A percentile compares a stretch with the other conserved stretches of the same genome.
Evolutionary conservation across 2,329 filamentous ascomycete genomes (phyloP).

Genomic region (Talaromyces pinophilus): DNA sequence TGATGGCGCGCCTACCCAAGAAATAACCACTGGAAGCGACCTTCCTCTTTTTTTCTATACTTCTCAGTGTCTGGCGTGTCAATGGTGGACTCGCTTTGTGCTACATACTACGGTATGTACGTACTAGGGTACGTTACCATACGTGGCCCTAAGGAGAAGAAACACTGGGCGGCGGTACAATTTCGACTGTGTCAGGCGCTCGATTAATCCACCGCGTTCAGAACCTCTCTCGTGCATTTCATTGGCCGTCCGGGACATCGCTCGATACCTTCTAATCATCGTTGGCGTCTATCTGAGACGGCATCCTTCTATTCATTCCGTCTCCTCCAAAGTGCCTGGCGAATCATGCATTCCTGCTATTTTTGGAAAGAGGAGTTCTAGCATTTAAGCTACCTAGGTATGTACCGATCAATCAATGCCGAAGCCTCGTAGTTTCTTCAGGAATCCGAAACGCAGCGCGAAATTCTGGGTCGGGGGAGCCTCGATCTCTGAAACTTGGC

Average conservation of each 20-base stretch:
- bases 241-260: slow-evolving; percentile 2
- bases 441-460: background rate
- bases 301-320: background rate
- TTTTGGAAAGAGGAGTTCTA: slow-evolving; percentile 6
- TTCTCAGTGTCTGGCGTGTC: background rate
- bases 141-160: background rate
- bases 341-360: slow-evolving; percentile 6
- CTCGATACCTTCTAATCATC: background rate
- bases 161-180: background rate
- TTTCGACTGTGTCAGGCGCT: slow-evolving; percentile 1
- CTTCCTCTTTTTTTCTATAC: background rate
- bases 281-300: slow-evolving; percentile 21
- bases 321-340: background rate
- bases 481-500: background rate
- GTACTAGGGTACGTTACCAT: background rate
- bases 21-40: background rate
- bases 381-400: background rate
- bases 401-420: background rate
- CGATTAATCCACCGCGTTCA: background rate
- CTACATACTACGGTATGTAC: background rate
- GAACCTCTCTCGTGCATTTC: background rate
- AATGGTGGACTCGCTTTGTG: background rate
- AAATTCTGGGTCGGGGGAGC: background rate
- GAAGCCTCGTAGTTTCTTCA: background rate
- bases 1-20: slow-evolving; percentile 28